A percentile compares a stretch with the other conserved stretches of the same genome.
phyloP scores from a whole-genome alignment of 1,284 basidiomycete species.

The Boletus semigastroideus region DNA sequence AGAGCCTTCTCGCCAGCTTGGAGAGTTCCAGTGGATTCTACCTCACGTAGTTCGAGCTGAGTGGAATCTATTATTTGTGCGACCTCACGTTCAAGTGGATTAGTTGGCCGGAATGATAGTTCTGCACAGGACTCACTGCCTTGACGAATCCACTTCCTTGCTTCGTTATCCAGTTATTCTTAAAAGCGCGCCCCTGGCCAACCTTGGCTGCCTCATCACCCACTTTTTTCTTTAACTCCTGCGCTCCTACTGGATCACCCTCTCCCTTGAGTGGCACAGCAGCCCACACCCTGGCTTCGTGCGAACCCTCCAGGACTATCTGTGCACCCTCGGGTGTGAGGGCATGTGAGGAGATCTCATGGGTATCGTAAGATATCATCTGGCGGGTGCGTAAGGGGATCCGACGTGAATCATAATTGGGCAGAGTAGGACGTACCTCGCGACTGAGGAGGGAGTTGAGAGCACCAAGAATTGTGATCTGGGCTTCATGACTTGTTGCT shows the following conservation, averaged over 20 bases:
- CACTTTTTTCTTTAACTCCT: constrained; percentile 70
- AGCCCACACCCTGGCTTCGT: constrained; percentile 90
- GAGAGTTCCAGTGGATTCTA: constrained; percentile 72
- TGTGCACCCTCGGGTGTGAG: constrained; percentile 82
- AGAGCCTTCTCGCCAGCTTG: constrained; percentile 76
- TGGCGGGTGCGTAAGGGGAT: constrained; percentile 36
- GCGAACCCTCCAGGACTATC: constrained; percentile 82
- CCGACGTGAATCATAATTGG: constrained; percentile 3
- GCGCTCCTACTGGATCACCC: constrained; percentile 62
- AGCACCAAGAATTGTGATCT: constrained; percentile 82
- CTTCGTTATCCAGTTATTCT: constrained; percentile 96
- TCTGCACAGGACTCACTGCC: constrained; percentile 53
- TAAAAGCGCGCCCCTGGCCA: constrained; percentile 95
- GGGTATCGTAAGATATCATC: constrained; percentile 86
- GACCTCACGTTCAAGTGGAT: constrained; percentile 41
- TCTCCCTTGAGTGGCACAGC: constrained; percentile 74
- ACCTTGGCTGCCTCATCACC: constrained; percentile 86
- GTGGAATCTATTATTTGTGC: constrained; percentile 72
- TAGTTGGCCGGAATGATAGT: not conserved
- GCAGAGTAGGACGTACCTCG: constrained; percentile 56
- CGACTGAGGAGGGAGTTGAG: constrained; percentile 86
- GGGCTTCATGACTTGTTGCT: constrained; percentile 68
- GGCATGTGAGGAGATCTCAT: constrained; percentile 72
- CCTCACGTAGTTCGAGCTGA: constrained; percentile 72
- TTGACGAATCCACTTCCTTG: constrained; percentile 88